Base-by-base conservation (phyloP, 75 land plant species). In the Selaginella moellendorffii region DNA sequence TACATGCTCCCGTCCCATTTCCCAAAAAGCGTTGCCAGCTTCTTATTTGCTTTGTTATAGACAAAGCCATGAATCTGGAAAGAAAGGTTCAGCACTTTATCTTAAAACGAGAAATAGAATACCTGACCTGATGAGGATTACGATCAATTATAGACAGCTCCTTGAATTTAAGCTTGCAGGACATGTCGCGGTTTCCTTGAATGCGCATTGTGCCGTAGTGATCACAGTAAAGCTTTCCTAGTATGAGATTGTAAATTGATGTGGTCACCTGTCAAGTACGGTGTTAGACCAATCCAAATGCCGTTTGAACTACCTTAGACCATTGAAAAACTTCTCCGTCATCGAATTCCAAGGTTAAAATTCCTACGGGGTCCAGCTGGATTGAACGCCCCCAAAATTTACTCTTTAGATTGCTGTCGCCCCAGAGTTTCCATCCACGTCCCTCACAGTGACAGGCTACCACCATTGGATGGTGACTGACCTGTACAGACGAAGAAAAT, bases 1-100 rank as follows among this genome's bases (percentile, higher is more conserved):
- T 2, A 56, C 24, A 56, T 56, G 59, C 59, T 56, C 24, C n/a
- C 59, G 21, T 56, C 59, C 59, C 21, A 21, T 24, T 56, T 19
- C 59, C 59, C 59, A 51, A 95, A 27, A 61, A 95, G 63, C 64
- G 93, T 83, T 28, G 99, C 96, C 2, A 95, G 85, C 69, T 95
- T 95, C 53, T 83, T 75, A 65, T 96, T 96, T 28, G 82, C 82
- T 66, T 71, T 77, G 65, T 95, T 56, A 8, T 56, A 19, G n/a
- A 56, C 59, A 56, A 21, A 56, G 21, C 59, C 59, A 54, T 56
- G 59, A 5, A 56, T n/a, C 59, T 56, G 24, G 2, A 25, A 8
- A 56, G 8, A 56, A 9, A 56, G 2, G 19, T 21, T n/a, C 5
- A 21, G 5, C 23, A 2, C 24, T 21, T 19, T 56, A 8, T 56